phyloP scores from a whole-genome alignment of 805 yeast genomes.

The Hanseniaspora hatyaiensis region DNA sequence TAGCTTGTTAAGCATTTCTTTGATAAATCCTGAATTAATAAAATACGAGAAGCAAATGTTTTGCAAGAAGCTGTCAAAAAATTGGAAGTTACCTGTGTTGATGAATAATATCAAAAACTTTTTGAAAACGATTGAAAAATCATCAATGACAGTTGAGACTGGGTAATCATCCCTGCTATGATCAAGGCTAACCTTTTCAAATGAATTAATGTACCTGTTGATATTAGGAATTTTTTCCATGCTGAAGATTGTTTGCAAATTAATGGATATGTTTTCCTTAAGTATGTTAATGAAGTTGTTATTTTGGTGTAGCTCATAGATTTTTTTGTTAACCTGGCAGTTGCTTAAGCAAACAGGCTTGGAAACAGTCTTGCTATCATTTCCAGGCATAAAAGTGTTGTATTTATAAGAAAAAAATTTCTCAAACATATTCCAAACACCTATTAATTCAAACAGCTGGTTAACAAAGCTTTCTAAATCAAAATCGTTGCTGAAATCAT shows the following conservation, averaged over 20 bases:
- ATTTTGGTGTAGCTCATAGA: slow-evolving; percentile 14
- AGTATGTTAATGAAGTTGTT: slow-evolving; percentile 55
- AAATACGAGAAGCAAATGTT: slow-evolving; percentile 1
- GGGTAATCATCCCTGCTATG: slow-evolving; percentile 36
- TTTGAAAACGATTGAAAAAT: slow-evolving; percentile 61
- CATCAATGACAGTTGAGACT: slow-evolving; percentile 77
- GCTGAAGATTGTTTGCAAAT: slow-evolving; percentile 46
- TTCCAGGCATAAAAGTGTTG: slow-evolving; percentile 33
- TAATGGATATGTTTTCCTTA: slow-evolving; percentile 1
- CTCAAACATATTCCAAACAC: slow-evolving; percentile 74
- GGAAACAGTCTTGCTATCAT: slow-evolving; percentile 11
- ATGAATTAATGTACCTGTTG: slow-evolving; percentile 27
- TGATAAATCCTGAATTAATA: slow-evolving; percentile 28
- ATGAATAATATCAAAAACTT: slow-evolving; percentile 52
- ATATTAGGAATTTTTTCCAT: slow-evolving; percentile 67
- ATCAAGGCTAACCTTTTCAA: slow-evolving; percentile 12
- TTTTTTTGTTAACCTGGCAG: slow-evolving; percentile 24
- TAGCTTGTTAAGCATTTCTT: slow-evolving; percentile 43
- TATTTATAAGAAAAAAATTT: slow-evolving; percentile 62
- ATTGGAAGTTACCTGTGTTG: slow-evolving; percentile 50
- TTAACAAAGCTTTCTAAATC: slow-evolving; percentile 35
- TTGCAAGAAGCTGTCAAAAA: slow-evolving; percentile 25
- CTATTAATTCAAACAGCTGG: slow-evolving; percentile 66
- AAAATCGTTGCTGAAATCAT: slow-evolving; percentile 18
- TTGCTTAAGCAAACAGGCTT: slow-evolving; percentile 24